A percentile compares a stretch with the other conserved stretches of the same genome.
These are phyloP conservation scores for Candida bentonensis DNA, from an alignment of 805 yeast species.

Conservation along the genomic window DNA sequence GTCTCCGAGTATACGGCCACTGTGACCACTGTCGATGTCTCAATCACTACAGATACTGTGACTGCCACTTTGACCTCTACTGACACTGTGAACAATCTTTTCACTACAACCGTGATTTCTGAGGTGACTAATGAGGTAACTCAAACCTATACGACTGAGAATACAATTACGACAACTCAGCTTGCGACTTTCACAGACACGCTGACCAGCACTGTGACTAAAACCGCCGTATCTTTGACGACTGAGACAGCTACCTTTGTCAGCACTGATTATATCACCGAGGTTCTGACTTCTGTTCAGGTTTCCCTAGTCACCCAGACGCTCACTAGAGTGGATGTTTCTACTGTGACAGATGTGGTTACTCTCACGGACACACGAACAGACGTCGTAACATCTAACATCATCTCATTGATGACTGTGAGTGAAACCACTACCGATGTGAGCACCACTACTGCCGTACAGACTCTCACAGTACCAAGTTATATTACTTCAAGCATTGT, in stretches of 20 bases:
- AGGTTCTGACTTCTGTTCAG: no score
- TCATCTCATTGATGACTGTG: not conserved
- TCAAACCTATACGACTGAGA: not conserved
- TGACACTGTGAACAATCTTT: not conserved
- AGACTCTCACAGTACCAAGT: not conserved
- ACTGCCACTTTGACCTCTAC: not conserved
- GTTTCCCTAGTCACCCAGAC: not conserved
- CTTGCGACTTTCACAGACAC: not conserved
- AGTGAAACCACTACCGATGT: not conserved
- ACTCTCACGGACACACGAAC: not conserved
- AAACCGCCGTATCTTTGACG: not conserved
- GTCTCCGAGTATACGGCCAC: not conserved
- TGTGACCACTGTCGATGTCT: not conserved
- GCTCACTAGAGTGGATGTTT: not conserved
- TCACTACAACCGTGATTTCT: not conserved
- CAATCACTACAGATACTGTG: no score
- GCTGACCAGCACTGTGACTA: not conserved
- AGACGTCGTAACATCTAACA: not conserved
- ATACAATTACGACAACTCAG: not conserved
- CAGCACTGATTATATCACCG: not conserved
- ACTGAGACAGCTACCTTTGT: not conserved
- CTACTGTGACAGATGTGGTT: not conserved
- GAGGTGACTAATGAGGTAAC: not conserved
- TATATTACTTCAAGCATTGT: not conserved
- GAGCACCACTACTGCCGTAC: not conserved